Evolutionary conservation across 2,329 filamentous ascomycete genomes (phyloP), one percentile per base, ranked within the genome.

Genomic region (Huntiella omanensis): DNA sequence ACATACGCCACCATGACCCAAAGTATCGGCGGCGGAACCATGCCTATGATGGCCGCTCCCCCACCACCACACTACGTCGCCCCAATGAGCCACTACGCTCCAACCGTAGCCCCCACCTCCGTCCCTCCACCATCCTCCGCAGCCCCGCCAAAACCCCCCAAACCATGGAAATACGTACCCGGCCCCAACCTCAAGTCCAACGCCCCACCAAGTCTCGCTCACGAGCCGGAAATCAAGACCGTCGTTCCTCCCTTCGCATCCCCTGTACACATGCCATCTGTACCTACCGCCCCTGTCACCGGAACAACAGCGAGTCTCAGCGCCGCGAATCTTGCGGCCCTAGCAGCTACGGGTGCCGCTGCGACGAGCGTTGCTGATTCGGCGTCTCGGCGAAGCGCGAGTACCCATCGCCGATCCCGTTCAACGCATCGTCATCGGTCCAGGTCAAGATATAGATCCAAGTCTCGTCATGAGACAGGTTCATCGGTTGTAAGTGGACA

Each of bases 241-340:
- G 44, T 15, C 33, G 46, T 16, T 33, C 45, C 11, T 22, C 40
- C 36, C 13, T 40, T 5, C 44, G 48, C 8, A 16, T 28, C 22
- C 6, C 22, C 22, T 5, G 22, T 28, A 28, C 22, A 28, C 22
- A 47, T 33, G 6, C 35, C 56, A 5, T 56, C 40, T 11, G 40
- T 16, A 13, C 40, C 40, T 10, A 43, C 32, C 13, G 40, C 40
- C 28, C 40, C 28, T 13, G 17, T 47, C 53, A 55, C 39, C 53
- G 56, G 35, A 45, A 40, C 33, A 33, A 40, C 33, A 33, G 45
- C 37, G 28, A 63, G 49, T 53, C 60, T n/a, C 8, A 36, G 16
- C 40, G 47, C 50, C 50, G 49, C 56, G 59, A 48, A 57, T 58
- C 51, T 1, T 61, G 62, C 39, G 57, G 61, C 47, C 62, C 57